Base-by-base conservation (phyloP, 2,329 filamentous ascomycete genomes). In the Ophiocordyceps robertsii region DNA sequence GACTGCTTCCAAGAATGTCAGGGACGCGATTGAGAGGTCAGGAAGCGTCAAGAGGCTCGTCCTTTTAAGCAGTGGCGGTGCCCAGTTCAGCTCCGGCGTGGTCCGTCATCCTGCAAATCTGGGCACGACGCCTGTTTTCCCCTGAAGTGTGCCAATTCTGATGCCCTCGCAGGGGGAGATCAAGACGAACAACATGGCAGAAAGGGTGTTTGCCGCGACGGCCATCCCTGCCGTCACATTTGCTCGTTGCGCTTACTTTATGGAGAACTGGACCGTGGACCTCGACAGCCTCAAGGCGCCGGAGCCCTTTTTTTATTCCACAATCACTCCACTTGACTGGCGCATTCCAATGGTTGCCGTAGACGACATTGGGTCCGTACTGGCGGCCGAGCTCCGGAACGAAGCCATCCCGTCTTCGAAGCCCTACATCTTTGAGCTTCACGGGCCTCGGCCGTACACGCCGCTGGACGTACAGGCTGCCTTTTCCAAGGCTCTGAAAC, bases 191-290 rank as follows among this genome's bases (percentile, higher is more conserved):
- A 51, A 64, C 41, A 51, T 48, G 1, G 58, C 59, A 1, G 62
- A 65, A 39, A 33, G 45, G 3, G 38, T 56, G 2, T 43, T 60
- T 2, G 40, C 39, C 3, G 35, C 24, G 0, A 44, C 49, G 0
- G 42, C 51, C 2, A 47, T 55, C 2, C 44, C 51, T 0, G 48
- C 57, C 3, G 45, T 63, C 2, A 44, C 58, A 12, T 56, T 63
- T 36, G 51, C 62, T 2, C 53, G 62, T 6, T 58, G 53, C 37
- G 45, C 46, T 0, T 65, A 61, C 47, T 64, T 65, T 29, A 64
- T 63, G 59, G 60, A 65, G 46, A 64, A 64, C 39, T 64, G 61
- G 62, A 52, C 51, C 4, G 44, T 46, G 41, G 42, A 44, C 2
- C 24, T 56, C 1, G 50, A 56, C 16, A 60, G 55, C 0, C 45